A percentile compares a stretch with the other conserved stretches of the same genome.
Evolutionary conservation across 768 basidiomycete species (phyloP).

Genomic region (Tephrocybe sp.): DNA sequence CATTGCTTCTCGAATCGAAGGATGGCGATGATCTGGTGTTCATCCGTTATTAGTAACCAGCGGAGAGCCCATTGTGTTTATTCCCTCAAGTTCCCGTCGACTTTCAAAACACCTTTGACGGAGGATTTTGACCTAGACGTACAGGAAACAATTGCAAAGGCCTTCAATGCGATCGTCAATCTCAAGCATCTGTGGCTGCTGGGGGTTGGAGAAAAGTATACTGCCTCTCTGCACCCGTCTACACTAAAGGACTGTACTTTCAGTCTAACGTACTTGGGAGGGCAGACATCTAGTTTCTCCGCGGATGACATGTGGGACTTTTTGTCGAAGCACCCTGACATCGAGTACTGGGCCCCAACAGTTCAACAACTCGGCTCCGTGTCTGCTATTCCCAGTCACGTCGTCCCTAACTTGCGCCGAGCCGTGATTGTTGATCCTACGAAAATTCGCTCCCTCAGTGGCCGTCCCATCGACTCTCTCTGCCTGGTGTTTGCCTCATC

Average conservation of each 20-base stretch:
- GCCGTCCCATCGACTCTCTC: slow-evolving; percentile 1
- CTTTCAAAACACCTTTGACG: neutral
- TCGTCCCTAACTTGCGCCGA: neutral
- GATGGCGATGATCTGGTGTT: neutral
- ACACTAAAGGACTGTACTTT: slow-evolving; percentile 7
- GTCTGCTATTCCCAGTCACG: neutral
- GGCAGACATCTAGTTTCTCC: neutral
- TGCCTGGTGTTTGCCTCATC: neutral
- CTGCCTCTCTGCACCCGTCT: neutral
- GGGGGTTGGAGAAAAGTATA: neutral
- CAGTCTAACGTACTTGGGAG: neutral
- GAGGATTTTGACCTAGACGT: neutral
- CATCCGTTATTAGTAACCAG: neutral
- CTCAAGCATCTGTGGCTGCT: slow-evolving; percentile 8
- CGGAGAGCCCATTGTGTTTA: neutral
- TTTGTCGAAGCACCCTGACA: neutral
- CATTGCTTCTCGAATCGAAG: neutral
- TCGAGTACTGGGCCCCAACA: slow-evolving; percentile 10
- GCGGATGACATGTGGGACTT: neutral
- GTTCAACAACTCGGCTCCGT: neutral
- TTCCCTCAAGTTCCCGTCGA: slow-evolving; percentile 1
- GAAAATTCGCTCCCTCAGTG: neutral
- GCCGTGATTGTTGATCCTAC: neutral
- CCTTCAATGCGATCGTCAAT: slow-evolving; percentile 10
- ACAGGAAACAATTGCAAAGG: neutral